A percentile compares a stretch with the other conserved stretches of the same genome.
These are phyloP conservation scores for Suillus occidentalis DNA, from an alignment of 768 basidiomycete genomes.

Conservation along the genomic window DNA sequence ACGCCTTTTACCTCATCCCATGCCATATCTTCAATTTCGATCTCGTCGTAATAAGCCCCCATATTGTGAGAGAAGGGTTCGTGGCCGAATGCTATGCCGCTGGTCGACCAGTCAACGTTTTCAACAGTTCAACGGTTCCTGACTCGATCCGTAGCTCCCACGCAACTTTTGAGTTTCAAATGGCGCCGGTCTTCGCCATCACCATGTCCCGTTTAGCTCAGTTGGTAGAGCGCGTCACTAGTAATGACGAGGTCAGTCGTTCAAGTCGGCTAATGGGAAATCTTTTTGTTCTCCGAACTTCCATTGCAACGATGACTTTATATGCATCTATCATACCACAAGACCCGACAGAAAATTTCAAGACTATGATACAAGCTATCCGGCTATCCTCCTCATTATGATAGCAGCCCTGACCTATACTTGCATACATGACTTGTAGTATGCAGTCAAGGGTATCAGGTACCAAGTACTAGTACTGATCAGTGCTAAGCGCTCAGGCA, in stretches of 20 bases:
- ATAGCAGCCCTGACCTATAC: background rate
- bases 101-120: background rate
- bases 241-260: conserved; percentile 47
- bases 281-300: conserved; percentile 12
- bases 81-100: background rate
- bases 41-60: conserved; percentile 93
- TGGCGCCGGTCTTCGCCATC: background rate
- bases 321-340: background rate
- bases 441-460: background rate
- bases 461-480: too few relatives aligned
- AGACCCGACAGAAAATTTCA: background rate
- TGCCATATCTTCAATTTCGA: conserved; percentile 95
- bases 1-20: conserved; percentile 84
- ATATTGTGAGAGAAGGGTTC: conserved; percentile 34
- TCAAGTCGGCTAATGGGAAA: conserved; percentile 43
- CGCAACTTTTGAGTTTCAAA: background rate
- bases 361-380: background rate
- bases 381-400: background rate
- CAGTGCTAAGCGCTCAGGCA: too few relatives aligned
- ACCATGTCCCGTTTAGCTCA: conserved; percentile 5
- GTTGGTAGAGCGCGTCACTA: conserved; percentile 47
- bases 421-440: background rate
- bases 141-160: background rate
- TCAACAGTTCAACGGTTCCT: background rate
- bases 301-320: background rate